Evolutionary conservation across 352 stramenopile species (phyloP), one percentile per base, ranked within the genome.

Genomic region (Halophytophthora polymorphica): DNA sequence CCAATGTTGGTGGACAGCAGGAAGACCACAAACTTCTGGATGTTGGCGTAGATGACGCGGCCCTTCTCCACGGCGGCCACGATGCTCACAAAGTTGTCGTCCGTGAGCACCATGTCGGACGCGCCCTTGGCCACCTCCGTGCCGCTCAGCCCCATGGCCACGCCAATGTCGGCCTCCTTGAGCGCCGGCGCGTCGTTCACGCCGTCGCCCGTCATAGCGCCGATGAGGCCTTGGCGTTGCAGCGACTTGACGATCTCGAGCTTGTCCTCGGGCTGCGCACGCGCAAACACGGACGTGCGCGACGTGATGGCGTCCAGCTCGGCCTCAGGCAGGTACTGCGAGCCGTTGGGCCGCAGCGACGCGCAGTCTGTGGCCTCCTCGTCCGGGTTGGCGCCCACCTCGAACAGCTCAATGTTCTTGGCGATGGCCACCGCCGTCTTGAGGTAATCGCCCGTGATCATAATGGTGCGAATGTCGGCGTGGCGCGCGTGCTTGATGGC

Each of bases 31-130:
- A 98, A 98, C 68, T 98, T 98, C 38, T 92, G 76, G 57, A 98
- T 98, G 61, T 97, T 98, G 61, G 98, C 92, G 65, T 97, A 98
- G 14, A 98, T 96, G 45, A 88, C 90, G 18, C 96, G 74, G 14
- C 95, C 96, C 66, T 91, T 96, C 52, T 97, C 82, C 17, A 98
- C 88, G 2, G 93, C 93, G 36, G 92, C 76, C 13, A 99, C 92
- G 56, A 98, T 99, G 25, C 89, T 98, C 6, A 80, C 76, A 69
- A 99, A 98, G 59, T 97, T 98, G 72, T 98, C 95, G 70, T 98
- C 95, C 7, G 98, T 72, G 21, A 99, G 68, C 34, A 98, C 91
- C 57, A 98, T 98, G 56, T 98, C 93, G 2, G 93, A 95, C 1
- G 96, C 96, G 56, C 97, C 90, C 67, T 98, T 98, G 11, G 96